These are phyloP conservation scores for Neopestalotiopsis rosae DNA, from an alignment of 2,329 filamentous ascomycete genomes.

Conservation along the genomic window DNA sequence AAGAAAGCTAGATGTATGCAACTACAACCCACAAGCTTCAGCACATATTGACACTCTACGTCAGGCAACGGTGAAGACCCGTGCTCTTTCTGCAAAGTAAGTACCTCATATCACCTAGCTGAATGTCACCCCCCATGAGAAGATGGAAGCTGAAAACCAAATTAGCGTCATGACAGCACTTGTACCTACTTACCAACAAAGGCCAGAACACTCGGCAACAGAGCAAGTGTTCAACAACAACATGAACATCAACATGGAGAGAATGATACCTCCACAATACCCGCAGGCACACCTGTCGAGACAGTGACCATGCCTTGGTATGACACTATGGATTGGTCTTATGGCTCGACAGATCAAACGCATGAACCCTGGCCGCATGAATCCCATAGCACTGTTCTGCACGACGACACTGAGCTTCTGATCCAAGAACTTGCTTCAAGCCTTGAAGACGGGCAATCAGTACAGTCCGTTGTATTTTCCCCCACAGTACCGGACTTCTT, in stretches of 20 bases:
- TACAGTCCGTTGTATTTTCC: background rate
- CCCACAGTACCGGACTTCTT: background rate
- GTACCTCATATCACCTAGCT: background rate
- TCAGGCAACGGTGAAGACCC: background rate
- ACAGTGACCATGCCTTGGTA: background rate
- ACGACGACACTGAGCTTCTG: background rate
- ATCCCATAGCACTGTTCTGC: background rate
- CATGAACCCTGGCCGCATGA: background rate
- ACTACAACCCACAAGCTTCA: background rate
- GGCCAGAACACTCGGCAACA: background rate
- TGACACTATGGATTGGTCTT: slow-evolving; percentile 3
- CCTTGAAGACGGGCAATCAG: background rate
- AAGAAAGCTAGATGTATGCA: background rate
- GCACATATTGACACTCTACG: background rate
- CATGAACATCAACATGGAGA: background rate
- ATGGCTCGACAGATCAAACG: background rate
- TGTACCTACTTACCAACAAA: background rate
- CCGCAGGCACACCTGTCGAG: background rate
- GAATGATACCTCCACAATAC: background rate
- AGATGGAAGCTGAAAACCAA: background rate
- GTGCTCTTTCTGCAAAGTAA: background rate
- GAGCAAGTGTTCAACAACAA: background rate
- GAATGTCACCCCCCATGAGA: background rate
- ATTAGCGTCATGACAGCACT: background rate
- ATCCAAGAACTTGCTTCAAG: background rate